Percentiles rank a stretch among this genome's conserved stretches.
Conservation (phyloP, 2,329 filamentous ascomycete genomes). For the Ophiosphaerella narmari region DNA sequence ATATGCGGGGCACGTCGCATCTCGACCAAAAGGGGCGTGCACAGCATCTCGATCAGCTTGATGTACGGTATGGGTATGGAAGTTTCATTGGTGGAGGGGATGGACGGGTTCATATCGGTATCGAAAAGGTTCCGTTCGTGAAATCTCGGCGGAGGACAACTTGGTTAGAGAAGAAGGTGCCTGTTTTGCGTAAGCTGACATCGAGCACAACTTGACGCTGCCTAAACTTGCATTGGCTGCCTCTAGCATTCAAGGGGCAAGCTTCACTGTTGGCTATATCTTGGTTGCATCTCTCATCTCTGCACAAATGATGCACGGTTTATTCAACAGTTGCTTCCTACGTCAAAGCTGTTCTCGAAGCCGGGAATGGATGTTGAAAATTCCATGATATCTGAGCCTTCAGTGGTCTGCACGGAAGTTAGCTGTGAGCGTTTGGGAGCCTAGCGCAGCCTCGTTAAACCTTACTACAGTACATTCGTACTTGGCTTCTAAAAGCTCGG, state of each 20-base stretch:
- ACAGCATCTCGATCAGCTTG: conserved; percentile 19
- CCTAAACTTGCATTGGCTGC: too few species aligned
- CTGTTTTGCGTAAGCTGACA: conserved; percentile 10
- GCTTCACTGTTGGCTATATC: too few species aligned
- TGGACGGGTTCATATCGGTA: conserved; percentile 55
- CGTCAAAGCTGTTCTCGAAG: too few species aligned
- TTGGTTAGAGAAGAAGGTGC: conserved; percentile 16
- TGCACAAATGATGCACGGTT: too few species aligned
- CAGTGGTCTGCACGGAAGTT: neutral
- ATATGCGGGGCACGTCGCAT: conserved; percentile 32
- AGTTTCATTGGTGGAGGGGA: conserved; percentile 54
- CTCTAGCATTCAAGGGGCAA: too few species aligned
- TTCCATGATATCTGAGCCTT: neutral
- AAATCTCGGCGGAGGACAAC: conserved; percentile 16
- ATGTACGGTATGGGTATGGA: conserved; percentile 54
- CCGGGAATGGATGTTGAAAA: too few species aligned
- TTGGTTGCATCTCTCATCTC: too few species aligned
- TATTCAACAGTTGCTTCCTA: too few species aligned
- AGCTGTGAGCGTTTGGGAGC: too few species aligned
- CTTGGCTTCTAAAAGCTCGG: too few species aligned
- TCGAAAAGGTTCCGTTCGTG: conserved; percentile 55
- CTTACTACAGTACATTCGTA: too few species aligned
- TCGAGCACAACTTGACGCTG: neutral
- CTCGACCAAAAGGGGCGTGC: conserved; percentile 22
- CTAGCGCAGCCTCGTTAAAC: too few species aligned